Base-by-base conservation (phyloP, 139 green algal genomes). In the Deuterostichococcus epilithicus region DNA sequence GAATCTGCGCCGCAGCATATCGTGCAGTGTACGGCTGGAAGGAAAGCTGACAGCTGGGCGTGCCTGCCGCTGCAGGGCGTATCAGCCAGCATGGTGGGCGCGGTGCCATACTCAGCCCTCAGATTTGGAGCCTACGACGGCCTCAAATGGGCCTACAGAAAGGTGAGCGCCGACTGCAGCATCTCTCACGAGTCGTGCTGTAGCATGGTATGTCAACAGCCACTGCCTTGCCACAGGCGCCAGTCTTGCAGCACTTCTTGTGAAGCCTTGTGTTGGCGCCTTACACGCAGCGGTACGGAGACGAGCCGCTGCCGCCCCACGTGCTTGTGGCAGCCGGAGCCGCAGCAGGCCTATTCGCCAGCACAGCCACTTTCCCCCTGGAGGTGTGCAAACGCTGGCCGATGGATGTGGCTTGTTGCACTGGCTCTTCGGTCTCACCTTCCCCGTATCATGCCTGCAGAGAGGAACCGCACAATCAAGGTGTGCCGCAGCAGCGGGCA, bases 61-160 rank as follows among this genome's bases (percentile, higher is more conserved):
- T 67, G 10, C 59, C 6, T 67, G 25, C 10, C 18, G 45, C 23
- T 76, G 59, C 81, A 84, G 78, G 83, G 83, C 3, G n/a, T 88
- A 18, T 72, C 79, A 36, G 83, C 78, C 30, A 78, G 66, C 37
- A 30, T 88, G 45, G 72, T 86, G 22, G 83, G 83, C 6, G 72
- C 79, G 6, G 38, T 86, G 20, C 83, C 83, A 2, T 88, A 88
- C n/a, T 45, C 84, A 34, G 80, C 81, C 15, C 70, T 84, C 33
- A 36, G 81, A 28, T 70, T 88, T 23, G 76, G 71, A 0, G 34
- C 68, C 44, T 88, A 88, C 47, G 84, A 88, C 30, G 78, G 72
- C 28, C 22, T 83, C 22, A 85, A 85, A 45, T 36, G 30, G 25
- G 23, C 34, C 32, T 78, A 74, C 38, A 79, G 63, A 68, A 73